phyloP scores from a whole-genome alignment of 2,329 filamentous ascomycete species.

The Apiospora aurea region DNA sequence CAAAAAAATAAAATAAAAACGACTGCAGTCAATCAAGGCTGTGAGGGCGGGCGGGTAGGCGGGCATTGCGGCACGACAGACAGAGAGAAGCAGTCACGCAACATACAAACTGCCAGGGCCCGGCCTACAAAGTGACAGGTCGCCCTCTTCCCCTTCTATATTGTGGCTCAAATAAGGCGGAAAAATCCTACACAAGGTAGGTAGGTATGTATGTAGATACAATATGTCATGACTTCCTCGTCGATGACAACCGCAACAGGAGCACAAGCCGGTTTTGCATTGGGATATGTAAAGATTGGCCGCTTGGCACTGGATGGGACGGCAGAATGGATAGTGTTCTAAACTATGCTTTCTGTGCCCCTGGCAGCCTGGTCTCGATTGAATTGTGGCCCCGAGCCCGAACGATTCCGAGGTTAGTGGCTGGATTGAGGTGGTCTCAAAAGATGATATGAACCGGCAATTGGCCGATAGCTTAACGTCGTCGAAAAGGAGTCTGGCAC shows the following conservation, averaged over 20 bases:
- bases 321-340: not conserved
- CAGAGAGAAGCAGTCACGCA: not conserved
- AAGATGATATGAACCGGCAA: constrained; percentile 10
- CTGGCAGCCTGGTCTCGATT: constrained; percentile 6
- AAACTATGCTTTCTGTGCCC: constrained; percentile 13
- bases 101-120: constrained; percentile 7
- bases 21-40: not conserved
- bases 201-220: not conserved
- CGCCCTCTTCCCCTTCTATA: not conserved
- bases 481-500: not conserved
- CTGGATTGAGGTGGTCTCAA: constrained; percentile 20
- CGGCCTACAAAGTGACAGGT: constrained; percentile 11
- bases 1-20: no score
- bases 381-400: constrained; percentile 7
- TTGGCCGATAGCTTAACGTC: constrained; percentile 19
- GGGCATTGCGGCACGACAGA: not conserved
- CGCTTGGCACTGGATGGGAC: not conserved
- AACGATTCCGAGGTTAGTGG: constrained; percentile 5
- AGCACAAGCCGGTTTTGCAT: constrained; percentile 6
- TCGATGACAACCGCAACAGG: not conserved
- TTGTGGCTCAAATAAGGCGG: no score
- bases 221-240: not conserved
- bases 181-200: no score
- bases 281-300: not conserved
- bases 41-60: not conserved